phyloP scores from a whole-genome alignment of 1,284 basidiomycete genomes.

The Melampsora abietis-canadensis region DNA sequence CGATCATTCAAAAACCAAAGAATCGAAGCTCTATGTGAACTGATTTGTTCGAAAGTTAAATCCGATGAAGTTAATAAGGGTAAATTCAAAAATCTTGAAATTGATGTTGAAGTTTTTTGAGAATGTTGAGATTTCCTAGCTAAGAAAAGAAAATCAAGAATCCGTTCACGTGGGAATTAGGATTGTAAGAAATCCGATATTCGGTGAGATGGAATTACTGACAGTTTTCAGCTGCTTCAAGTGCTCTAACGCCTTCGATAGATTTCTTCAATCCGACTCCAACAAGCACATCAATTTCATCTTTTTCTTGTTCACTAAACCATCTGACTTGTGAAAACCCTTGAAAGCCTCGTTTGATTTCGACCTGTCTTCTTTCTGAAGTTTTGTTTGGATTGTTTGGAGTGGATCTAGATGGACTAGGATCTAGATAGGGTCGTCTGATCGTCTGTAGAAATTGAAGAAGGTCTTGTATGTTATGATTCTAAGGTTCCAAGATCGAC shows the following conservation, averaged over 20 bases:
- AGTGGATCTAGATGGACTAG: slow-evolving; percentile 5
- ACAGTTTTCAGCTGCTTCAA: slow-evolving; percentile 82
- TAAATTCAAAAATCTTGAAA: slow-evolving; percentile 56
- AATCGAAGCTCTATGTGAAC: slow-evolving; percentile 75
- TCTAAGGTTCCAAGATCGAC: not conserved
- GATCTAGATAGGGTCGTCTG: slow-evolving; percentile 22
- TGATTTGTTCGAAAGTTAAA: slow-evolving; percentile 71
- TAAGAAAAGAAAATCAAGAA: slow-evolving; percentile 44
- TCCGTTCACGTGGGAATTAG: no score
- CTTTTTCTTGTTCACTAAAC: slow-evolving; percentile 77
- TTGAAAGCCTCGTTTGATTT: slow-evolving; percentile 48
- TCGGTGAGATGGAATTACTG: no score
- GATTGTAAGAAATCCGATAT: no score
- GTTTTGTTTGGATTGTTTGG: not conserved
- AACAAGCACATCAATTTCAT: slow-evolving; percentile 84
- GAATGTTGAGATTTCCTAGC: slow-evolving; percentile 66
- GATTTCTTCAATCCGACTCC: slow-evolving; percentile 75
- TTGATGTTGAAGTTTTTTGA: slow-evolving; percentile 12
- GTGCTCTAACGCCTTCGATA: slow-evolving; percentile 74
- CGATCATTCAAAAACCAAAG: slow-evolving; percentile 78
- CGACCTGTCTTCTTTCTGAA: slow-evolving; percentile 10
- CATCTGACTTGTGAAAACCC: slow-evolving; percentile 67
- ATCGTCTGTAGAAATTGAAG: slow-evolving; percentile 31
- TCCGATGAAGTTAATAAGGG: slow-evolving; percentile 62
- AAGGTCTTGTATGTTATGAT: slow-evolving; percentile 29